phyloP scores from a whole-genome alignment of 805 yeast species.

The Nematodospora valgi region DNA sequence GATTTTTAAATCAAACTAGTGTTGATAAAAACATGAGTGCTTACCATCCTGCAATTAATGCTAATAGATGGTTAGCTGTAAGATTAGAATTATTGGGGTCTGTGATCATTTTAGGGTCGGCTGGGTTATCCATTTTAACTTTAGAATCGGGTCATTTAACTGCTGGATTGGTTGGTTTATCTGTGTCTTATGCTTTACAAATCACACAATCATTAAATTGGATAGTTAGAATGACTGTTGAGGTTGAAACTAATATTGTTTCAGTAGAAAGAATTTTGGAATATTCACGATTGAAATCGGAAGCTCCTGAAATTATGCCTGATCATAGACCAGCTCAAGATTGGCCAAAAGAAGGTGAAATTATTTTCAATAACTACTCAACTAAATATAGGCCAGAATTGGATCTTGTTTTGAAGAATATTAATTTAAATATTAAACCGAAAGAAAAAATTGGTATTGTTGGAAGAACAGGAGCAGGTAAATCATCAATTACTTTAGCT shows the following conservation, averaged over 20 bases:
- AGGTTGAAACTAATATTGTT: slow-evolving; percentile 95
- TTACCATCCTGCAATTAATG: slow-evolving; percentile 84
- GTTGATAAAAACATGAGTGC: slow-evolving; percentile 90
- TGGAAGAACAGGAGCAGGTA: slow-evolving; percentile 47
- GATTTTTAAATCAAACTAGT: slow-evolving; percentile 59
- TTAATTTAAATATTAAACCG: slow-evolving; percentile 33
- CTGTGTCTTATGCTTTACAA: slow-evolving; percentile 89
- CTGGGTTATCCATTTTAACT: slow-evolving; percentile 74
- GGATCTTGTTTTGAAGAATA: slow-evolving; percentile 39
- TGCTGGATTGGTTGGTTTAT: slow-evolving; percentile 91
- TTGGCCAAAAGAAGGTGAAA: slow-evolving; percentile 41
- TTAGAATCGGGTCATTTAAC: slow-evolving; percentile 66
- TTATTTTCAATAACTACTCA: slow-evolving; percentile 35
- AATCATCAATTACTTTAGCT: slow-evolving; percentile 42
- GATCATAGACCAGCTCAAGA: slow-evolving; percentile 53
- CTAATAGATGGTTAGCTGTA: slow-evolving; percentile 97
- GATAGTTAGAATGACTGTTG: slow-evolving; percentile 99
- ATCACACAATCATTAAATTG: slow-evolving; percentile 92
- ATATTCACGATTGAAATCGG: slow-evolving; percentile 74
- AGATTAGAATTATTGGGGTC: slow-evolving; percentile 91
- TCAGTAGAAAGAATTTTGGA: slow-evolving; percentile 94
- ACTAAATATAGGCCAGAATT: slow-evolving; percentile 44
- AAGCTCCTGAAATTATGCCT: slow-evolving; percentile 73
- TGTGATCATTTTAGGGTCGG: slow-evolving; percentile 78
- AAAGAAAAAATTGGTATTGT: slow-evolving; percentile 43